Evolutionary conservation across 345 rosid species (phyloP).

Genomic region (Cardamine resedifolia): DNA sequence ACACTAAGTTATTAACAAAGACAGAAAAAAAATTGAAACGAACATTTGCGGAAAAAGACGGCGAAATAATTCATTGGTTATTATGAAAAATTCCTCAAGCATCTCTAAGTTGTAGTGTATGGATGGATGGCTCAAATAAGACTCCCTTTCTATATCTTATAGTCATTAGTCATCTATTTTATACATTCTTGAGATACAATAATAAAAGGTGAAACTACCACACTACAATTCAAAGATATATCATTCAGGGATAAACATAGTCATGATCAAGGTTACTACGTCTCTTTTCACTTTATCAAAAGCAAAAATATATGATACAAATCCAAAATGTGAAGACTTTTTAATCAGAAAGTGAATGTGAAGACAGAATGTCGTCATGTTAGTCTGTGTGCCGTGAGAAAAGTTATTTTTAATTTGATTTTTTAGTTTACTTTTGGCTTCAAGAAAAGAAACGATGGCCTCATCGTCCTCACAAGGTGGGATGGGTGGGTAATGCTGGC

Average conservation of each 20-base stretch:
- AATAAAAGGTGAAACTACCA: neutral
- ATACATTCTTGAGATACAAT: slow-evolving; percentile 9
- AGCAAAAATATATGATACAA: slow-evolving; percentile 11
- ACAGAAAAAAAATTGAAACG: neutral
- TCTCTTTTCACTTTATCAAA: slow-evolving; percentile 30
- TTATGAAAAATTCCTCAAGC: slow-evolving; percentile 26
- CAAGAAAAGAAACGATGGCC: slow-evolving; percentile 16
- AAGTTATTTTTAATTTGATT: slow-evolving; percentile 7
- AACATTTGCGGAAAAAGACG: slow-evolving; percentile 18
- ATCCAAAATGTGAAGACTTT: slow-evolving; percentile 18
- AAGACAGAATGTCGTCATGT: slow-evolving; percentile 38
- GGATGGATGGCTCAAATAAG: slow-evolving; percentile 34
- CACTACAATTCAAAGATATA: neutral
- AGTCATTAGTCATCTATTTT: slow-evolving; percentile 27
- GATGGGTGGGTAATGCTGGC: slow-evolving; percentile 18
- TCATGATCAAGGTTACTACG: slow-evolving; percentile 3
- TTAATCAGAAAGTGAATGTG: slow-evolving; percentile 30
- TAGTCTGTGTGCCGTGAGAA: slow-evolving; percentile 11
- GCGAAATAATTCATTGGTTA: slow-evolving; percentile 30
- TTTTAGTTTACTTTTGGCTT: slow-evolving; percentile 12
- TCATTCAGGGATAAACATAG: neutral
- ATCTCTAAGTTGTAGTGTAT: slow-evolving; percentile 33
- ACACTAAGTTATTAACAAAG: slow-evolving; percentile 1
- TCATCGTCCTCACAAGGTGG: slow-evolving; percentile 30
- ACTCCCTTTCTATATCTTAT: slow-evolving; percentile 33